phyloP scores from a whole-genome alignment of 805 yeast genomes.

The Yarrowia sp. region DNA sequence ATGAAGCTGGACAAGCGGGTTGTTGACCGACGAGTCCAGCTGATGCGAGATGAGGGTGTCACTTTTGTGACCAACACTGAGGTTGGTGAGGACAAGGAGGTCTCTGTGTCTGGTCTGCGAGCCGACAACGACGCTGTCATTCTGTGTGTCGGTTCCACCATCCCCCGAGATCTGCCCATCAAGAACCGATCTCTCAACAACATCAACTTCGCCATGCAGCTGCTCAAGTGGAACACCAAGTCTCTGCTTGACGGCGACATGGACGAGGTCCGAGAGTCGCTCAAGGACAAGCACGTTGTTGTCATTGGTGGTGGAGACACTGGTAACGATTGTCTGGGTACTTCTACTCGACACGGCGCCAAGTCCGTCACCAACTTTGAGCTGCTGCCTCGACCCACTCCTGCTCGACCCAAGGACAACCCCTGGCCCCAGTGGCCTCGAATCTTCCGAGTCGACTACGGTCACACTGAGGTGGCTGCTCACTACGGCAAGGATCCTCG shows the following conservation, averaged over 20 bases:
- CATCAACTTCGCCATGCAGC: conserved; percentile 93
- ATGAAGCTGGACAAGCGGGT: conserved; percentile 95
- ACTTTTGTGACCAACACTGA: conserved; percentile 77
- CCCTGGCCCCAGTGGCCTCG: conserved; percentile 99
- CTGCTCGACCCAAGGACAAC: conserved; percentile 85
- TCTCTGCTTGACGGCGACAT: conserved; percentile 79
- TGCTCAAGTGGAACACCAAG: conserved; percentile 86
- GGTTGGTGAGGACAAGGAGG: conserved; percentile 72
- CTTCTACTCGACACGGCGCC: conserved; percentile 97
- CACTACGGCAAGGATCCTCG: conserved; percentile 98
- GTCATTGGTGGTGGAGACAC: conserved; percentile 99
- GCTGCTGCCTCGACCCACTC: conserved; percentile 90
- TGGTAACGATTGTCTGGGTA: conserved; percentile 98
- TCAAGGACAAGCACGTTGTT: conserved; percentile 87
- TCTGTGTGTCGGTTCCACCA: conserved; percentile 92
- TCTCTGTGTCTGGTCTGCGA: conserved; percentile 73
- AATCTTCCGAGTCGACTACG: conserved; percentile 96
- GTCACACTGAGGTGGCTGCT: conserved; percentile 92
- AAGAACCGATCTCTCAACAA: conserved; percentile 92
- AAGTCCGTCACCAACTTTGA: conserved; percentile 93
- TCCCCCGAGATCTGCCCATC: conserved; percentile 92
- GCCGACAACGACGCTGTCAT: conserved; percentile 79
- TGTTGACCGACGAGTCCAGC: conserved; percentile 91
- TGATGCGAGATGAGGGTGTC: conserved; percentile 89
- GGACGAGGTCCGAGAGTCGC: conserved; percentile 71